These are phyloP conservation scores for Phaeoacremonium minimum DNA, from an alignment of 2,329 filamentous ascomycete species.

Conservation along the genomic window DNA sequence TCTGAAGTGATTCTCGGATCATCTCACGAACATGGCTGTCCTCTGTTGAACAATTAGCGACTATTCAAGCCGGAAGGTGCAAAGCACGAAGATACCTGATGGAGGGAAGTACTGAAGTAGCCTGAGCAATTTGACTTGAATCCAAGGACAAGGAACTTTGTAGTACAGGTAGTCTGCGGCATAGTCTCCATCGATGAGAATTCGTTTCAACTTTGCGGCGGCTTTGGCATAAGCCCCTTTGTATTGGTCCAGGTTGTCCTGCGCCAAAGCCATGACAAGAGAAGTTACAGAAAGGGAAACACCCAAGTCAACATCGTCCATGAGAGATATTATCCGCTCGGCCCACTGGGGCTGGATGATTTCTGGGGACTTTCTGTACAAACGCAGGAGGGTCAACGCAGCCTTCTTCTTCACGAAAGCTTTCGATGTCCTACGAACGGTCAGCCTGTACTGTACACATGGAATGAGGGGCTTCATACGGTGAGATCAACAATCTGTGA, in stretches of 20 bases:
- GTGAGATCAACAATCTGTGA: slow-evolving; percentile 88
- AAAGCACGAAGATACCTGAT: slow-evolving; percentile 57
- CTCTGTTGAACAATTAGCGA: slow-evolving; percentile 58
- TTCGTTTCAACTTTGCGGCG: slow-evolving; percentile 80
- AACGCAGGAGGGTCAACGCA: slow-evolving; percentile 81
- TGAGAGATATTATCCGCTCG: slow-evolving; percentile 95
- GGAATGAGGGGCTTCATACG: slow-evolving; percentile 52
- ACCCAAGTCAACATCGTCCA: slow-evolving; percentile 94
- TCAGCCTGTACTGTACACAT: not conserved
- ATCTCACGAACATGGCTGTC: slow-evolving; percentile 88
- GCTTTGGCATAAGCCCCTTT: slow-evolving; percentile 93
- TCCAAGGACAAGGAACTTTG: slow-evolving; percentile 98
- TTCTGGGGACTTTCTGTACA: slow-evolving; percentile 90
- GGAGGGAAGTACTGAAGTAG: slow-evolving; percentile 95
- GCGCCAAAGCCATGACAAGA: slow-evolving; percentile 86
- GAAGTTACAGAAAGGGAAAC: slow-evolving; percentile 95
- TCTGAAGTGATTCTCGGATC: slow-evolving; percentile 86
- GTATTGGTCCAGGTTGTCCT: slow-evolving; percentile 93
- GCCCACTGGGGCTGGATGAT: slow-evolving; percentile 97
- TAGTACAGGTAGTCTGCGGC: slow-evolving; percentile 94
- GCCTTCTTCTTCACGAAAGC: slow-evolving; percentile 99
- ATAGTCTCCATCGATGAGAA: slow-evolving; percentile 87
- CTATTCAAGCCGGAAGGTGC: not conserved
- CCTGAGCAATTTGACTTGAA: slow-evolving; percentile 90
- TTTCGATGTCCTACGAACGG: slow-evolving; percentile 60